Base-by-base conservation (phyloP, 1,284 basidiomycete species). In the Trichosporon inkin region DNA sequence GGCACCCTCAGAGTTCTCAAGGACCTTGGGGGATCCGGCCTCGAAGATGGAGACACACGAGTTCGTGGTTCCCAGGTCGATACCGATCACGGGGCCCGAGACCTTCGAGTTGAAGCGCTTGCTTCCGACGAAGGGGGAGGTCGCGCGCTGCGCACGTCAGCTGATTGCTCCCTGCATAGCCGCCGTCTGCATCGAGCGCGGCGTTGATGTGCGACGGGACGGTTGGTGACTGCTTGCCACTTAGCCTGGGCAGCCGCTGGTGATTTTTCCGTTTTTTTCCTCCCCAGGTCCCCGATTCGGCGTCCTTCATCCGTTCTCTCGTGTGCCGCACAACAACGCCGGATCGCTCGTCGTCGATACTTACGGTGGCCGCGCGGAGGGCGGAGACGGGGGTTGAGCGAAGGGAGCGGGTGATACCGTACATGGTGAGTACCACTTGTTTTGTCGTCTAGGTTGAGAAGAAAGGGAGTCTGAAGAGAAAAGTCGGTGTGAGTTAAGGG, bases 1-100 rank as follows among this genome's bases (percentile, higher is more conserved):
- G 65, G 90, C 91, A 83, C 95, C 95, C 82, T 99, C 95, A 11
- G 93, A 82, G 83, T 99, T 98, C 81, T 98, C 95, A 71, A 99
- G 89, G 67, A 99, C 95, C 69, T 91, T 88, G 59, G 94, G 85
- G 52, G 87, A 88, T 82, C 93, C 88, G 72, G 92, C 94, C 82
- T 97, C 94, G 90, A 94, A 96, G 68, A 94, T 84, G 53, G 91
- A 88, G 65, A 94, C 91, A 81, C 92, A 95, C 62, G 91, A 95
- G 82, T 94, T 93, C 63, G 76, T 79, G 34, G 79, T 79, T 56
- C 80, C 80, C 11, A 81, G 70, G 75, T 81, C 80, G 73, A 81
- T 81, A 75, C 80, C 80, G 66, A 81, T 76, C 60, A 81, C 80
- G 44, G 80, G 80, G 53, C 80, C 80, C 22, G 70, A 68, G 56